Percentiles rank a stretch among this genome's conserved stretches.
These are phyloP conservation scores for Barnettozyma vustinii DNA, from an alignment of 805 yeast genomes.

Conservation along the genomic window DNA sequence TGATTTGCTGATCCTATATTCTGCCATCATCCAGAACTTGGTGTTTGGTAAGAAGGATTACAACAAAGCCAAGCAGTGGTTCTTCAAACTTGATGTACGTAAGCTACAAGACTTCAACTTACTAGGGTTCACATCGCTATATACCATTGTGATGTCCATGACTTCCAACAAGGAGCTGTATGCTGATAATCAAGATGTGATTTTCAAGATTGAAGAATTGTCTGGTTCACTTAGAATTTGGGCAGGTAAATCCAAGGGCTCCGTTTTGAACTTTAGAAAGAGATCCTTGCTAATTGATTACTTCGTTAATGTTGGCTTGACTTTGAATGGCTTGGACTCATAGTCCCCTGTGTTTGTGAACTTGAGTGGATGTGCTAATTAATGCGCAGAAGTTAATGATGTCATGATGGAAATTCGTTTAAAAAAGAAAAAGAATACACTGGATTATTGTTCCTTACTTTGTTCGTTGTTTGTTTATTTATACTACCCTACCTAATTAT, in stretches of 20 bases:
- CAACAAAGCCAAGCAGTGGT: constrained; percentile 20
- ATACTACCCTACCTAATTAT: background rate
- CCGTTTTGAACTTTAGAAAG: constrained; percentile 22
- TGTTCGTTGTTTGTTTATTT: background rate
- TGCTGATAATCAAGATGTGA: constrained; percentile 15
- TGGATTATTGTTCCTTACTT: background rate
- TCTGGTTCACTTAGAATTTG: constrained; percentile 30
- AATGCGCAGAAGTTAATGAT: background rate
- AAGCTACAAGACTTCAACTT: constrained; percentile 15
- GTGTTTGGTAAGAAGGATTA: constrained; percentile 22
- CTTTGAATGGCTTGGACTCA: constrained; percentile 21
- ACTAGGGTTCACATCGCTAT: constrained; percentile 29
- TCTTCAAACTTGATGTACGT: constrained; percentile 19
- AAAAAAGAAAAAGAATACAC: background rate
- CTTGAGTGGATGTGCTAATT: background rate
- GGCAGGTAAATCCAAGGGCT: constrained; percentile 29
- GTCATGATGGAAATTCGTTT: background rate
- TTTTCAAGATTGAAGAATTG: constrained; percentile 26
- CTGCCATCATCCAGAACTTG: constrained; percentile 26
- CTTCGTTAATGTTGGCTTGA: constrained; percentile 24
- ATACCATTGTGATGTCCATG: constrained; percentile 21
- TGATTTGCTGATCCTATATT: constrained; percentile 21
- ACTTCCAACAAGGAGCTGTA: constrained; percentile 14
- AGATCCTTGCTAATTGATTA: constrained; percentile 30
- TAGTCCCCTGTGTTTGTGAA: background rate